Conservation (phyloP, 2,329 filamentous ascomycete genomes). For the Fusarium chuoi region DNA sequence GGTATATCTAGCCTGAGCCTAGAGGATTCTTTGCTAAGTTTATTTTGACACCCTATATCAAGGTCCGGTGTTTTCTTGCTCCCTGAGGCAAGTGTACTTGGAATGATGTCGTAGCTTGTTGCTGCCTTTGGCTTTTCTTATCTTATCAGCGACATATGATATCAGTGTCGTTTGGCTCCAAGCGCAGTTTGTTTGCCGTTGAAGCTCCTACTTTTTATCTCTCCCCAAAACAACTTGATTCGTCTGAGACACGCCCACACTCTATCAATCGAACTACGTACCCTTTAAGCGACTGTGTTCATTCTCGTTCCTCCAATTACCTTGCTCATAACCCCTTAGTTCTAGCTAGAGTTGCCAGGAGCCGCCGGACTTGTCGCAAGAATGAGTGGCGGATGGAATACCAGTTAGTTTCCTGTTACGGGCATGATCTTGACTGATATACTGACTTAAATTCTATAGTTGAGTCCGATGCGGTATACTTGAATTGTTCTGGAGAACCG, state of each 20-base stretch:
- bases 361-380: slow-evolving; percentile 19
- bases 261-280: neutral
- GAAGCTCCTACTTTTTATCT: slow-evolving; percentile 24
- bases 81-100: neutral
- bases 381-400: slow-evolving; percentile 93
- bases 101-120: slow-evolving; percentile 34
- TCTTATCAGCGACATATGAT: slow-evolving; percentile 44
- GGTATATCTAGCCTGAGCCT: too few relatives aligned
- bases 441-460: slow-evolving; percentile 57
- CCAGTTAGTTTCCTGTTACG: slow-evolving; percentile 64
- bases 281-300: neutral
- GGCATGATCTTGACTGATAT: neutral
- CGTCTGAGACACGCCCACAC: neutral
- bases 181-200: slow-evolving; percentile 21
- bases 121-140: slow-evolving; percentile 39
- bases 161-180: slow-evolving; percentile 36
- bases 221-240: neutral
- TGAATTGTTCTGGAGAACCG: slow-evolving; percentile 29
- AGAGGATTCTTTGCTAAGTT: too few relatives aligned
- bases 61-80: too few relatives aligned
- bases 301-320: neutral
- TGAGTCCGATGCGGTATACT: slow-evolving; percentile 95
- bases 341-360: neutral
- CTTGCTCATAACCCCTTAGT: neutral
- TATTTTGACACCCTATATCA: too few relatives aligned